Evolutionary conservation across 2,329 filamentous ascomycete genomes (phyloP).

Genomic region (Clonostachys sp.): DNA sequence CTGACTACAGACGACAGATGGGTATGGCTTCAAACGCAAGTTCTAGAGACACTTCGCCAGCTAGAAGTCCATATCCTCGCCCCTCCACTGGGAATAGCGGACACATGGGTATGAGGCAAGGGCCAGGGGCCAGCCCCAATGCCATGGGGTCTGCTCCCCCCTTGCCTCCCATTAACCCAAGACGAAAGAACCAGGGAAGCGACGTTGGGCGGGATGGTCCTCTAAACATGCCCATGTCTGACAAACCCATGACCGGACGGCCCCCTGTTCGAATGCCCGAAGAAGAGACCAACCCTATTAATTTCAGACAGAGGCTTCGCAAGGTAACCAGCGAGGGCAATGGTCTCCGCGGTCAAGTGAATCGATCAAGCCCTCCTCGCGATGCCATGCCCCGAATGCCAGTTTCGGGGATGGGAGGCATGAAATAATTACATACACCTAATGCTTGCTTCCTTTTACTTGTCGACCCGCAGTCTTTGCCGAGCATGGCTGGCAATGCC

Average conservation of each 20-base stretch:
- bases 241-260: constrained; percentile 12
- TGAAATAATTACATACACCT: too few species aligned
- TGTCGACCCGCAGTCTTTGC: too few species aligned
- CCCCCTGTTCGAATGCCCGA: constrained; percentile 26
- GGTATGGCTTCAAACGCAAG: background rate
- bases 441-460: too few species aligned
- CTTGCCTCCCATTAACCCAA: constrained; percentile 55
- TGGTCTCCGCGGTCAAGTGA: too few species aligned
- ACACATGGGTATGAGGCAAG: constrained; percentile 25
- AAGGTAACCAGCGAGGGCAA: constrained; percentile 33
- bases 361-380: too few species aligned
- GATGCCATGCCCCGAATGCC: too few species aligned
- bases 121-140: constrained; percentile 22
- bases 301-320: constrained; percentile 32
- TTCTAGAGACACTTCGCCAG: background rate
- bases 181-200: constrained; percentile 39
- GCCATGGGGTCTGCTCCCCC: constrained; percentile 31
- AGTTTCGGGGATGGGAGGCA: too few species aligned
- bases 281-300: constrained; percentile 28
- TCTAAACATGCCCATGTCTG: constrained; percentile 9
- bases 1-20: background rate
- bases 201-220: constrained; percentile 13
- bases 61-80: constrained; percentile 25
- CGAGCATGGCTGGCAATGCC: too few species aligned
- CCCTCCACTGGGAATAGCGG: constrained; percentile 17